A percentile compares a stretch with the other conserved stretches of the same genome.
phyloP scores from a whole-genome alignment of 2,329 filamentous ascomycete genomes.

The Verticillium longisporum region DNA sequence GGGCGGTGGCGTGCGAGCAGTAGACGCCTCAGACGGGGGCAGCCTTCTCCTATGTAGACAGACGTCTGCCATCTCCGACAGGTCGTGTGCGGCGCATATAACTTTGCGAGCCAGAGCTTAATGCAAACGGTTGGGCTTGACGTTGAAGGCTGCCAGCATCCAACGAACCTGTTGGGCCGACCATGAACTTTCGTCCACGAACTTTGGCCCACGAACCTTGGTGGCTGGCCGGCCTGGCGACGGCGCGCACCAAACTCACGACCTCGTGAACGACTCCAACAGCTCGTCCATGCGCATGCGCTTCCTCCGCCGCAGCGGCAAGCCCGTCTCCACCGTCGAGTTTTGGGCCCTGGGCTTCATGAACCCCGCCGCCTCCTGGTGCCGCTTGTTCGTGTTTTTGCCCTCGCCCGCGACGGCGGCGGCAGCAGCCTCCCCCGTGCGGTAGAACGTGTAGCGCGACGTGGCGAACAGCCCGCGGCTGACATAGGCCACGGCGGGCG shows the following conservation, averaged over 20 bases:
- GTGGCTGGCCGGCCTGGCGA: no score
- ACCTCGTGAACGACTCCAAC: slow-evolving; percentile 18
- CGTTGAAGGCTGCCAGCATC: no score
- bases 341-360: slow-evolving; percentile 9
- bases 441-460: slow-evolving; percentile 22
- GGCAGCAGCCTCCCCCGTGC: not conserved
- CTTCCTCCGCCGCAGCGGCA: slow-evolving; percentile 21
- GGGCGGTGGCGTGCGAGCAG: no score
- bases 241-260: not conserved
- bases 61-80: no score
- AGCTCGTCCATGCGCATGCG: slow-evolving; percentile 26
- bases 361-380: slow-evolving; percentile 5
- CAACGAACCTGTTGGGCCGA: no score
- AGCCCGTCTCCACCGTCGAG: slow-evolving; percentile 7
- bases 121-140: no score
- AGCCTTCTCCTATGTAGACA: no score
- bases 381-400: slow-evolving; percentile 12
- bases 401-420: not conserved
- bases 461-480: slow-evolving; percentile 26
- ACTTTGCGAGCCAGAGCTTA: no score
- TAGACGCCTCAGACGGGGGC: no score
- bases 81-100: no score
- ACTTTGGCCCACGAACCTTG: no score
- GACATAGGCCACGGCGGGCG: slow-evolving; percentile 26
- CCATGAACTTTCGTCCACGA: not conserved